Base-by-base conservation (phyloP, 2,329 filamentous ascomycete genomes). In the Metarhizium anisopliae region DNA sequence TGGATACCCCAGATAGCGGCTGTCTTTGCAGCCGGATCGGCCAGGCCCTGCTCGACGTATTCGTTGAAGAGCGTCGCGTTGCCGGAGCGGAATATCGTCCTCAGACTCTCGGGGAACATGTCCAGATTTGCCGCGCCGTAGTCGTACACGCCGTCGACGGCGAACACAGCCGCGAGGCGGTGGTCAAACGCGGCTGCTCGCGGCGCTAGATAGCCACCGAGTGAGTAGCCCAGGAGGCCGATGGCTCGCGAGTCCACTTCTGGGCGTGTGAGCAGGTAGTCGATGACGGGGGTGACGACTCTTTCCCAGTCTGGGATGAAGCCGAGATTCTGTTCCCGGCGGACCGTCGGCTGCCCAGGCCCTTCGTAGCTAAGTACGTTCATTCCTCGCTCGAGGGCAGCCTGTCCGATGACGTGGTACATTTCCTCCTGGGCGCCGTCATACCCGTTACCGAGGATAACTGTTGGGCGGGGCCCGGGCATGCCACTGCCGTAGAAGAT, bases 311-410 rank as follows among this genome's bases (percentile, higher is more conserved):
- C 66, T 0, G 64, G 63, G 49, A 75, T 75, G 60, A 77, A 77
- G 3, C 73, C 73, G 1, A 76, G 52, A 6, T 67, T 62, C 53
- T 77, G 72, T 1, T 70, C 52, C 1, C 75, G 69, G 7, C 70
- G 68, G 2, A 74, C 69, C 1, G 63, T 70, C 0, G 68, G 66
- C 57, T 77, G 74, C 0, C 74, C 74, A 0, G 74, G 74, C 0
- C 75, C 75, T 53, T 78, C 75, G 54, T 72, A 77, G 1, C 70
- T 71, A 6, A 76, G 66, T 50, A 68, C 66, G 51, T 77, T 74
- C 57, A 64, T 74, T 14, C 74, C 74, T 1, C 74, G 68, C 20
- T 68, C 66, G 2, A 76, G 56, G 0, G 68, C 69, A 0, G 69
- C 59, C 13, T 63, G 60, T 10, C 67, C 73, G 25, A 69, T 61